A percentile compares a stretch with the other conserved stretches of the same genome.
Conservation (phyloP, 495 filamentous ascomycete species). For the Trichoderma asperelloides region DNA sequence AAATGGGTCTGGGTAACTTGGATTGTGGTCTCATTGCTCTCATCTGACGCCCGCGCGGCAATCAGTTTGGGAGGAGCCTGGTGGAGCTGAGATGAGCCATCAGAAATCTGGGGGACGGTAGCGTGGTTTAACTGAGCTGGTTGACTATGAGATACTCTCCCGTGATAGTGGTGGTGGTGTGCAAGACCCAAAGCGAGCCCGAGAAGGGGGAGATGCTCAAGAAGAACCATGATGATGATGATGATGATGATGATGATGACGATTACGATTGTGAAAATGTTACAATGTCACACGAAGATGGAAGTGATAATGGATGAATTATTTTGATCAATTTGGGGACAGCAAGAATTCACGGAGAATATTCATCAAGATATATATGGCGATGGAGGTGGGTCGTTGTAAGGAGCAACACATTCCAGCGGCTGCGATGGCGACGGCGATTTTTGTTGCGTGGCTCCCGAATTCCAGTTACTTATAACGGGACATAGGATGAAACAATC, state of each 20-base stretch:
- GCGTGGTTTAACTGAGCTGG: not conserved
- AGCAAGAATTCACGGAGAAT: not conserved
- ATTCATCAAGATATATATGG: not conserved
- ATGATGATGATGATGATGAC: not conserved
- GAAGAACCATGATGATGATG: not conserved
- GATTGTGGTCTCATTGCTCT: not conserved
- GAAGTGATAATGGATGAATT: not conserved
- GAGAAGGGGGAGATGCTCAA: not conserved
- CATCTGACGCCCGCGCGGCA: not conserved
- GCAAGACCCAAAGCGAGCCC: not conserved
- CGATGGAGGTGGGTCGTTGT: not conserved
- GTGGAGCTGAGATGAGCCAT: not conserved
- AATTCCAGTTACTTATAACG: not conserved
- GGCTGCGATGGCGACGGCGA: not conserved
- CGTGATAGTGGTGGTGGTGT: not conserved
- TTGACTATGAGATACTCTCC: not conserved
- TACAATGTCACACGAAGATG: not conserved
- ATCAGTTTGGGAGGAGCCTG: not conserved
- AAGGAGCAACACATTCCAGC: conserved; percentile 7
- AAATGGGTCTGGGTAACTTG: not conserved
- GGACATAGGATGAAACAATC: not conserved
- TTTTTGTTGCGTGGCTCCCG: not conserved
- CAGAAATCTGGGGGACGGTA: not conserved
- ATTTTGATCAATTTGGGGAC: not conserved
- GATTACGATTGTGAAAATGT: no score